Base-by-base conservation (phyloP, 2,329 filamentous ascomycete species). In the Colletotrichum tabaci region DNA sequence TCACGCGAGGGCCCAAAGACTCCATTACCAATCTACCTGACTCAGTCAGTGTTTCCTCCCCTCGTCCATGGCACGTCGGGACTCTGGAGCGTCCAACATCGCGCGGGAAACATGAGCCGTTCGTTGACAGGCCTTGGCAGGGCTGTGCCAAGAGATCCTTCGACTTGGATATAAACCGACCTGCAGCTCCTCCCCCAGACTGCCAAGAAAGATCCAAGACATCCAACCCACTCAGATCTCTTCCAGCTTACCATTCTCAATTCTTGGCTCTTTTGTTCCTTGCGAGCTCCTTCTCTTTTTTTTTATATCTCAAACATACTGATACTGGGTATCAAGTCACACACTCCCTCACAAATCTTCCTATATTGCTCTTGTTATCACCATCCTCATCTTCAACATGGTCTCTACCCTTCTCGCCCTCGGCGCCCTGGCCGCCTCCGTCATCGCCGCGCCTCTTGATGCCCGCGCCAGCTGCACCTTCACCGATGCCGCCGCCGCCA, bases 381-480 rank as follows among this genome's bases (percentile, higher is more conserved):
- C 0, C n/a, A 21, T 16, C 4, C 13, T 15, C 38, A 3, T 44
- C 18, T 38, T 9, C 67, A 58, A 61, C 13, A 73, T 73, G 73
- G 63, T 74, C 38, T 55, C 73, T 56, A 64, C 64, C 42, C 44
- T 79, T 9, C 16, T 79, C 52, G 64, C 77, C n/a, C 74, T 81
- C 63, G 72, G 77, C 55, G 76, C 79, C 67, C 66, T 80, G 46
- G 77, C 76, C 16, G 75, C 78, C 26, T 74, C 75, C 3, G 73
- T 66, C 10, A 56, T 78, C 18, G 78, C 77, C 13, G 49, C 53
- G 9, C 76, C 78, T 15, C 30, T 64, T 52, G 57, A 66, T 35
- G 68, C 74, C 46, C 77, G 75, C 18, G 76, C 73, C 7, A 70
- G 74, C 70, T 91, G 89, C 79, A 90, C 87, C 16, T 90, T 91